These are phyloP conservation scores for Emericellopsis terricola DNA, from an alignment of 495 filamentous ascomycete species.

Conservation along the genomic window DNA sequence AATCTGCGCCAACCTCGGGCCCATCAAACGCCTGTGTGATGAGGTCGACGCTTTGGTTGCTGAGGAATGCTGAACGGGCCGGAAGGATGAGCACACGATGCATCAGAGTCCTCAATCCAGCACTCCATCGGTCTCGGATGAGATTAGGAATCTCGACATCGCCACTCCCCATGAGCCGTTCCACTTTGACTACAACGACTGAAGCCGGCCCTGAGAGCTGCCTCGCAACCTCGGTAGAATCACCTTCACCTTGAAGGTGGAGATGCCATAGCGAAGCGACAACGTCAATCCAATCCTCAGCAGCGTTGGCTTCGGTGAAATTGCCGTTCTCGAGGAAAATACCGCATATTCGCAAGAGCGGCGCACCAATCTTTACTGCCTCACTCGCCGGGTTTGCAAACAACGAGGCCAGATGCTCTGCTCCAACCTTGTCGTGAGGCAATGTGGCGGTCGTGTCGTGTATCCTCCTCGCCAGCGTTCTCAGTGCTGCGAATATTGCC, in stretches of 20 bases:
- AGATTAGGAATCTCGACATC: constrained; percentile 7
- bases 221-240: constrained; percentile 20
- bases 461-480: constrained; percentile 12
- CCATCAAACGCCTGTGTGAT: constrained; percentile 15
- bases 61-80: constrained; percentile 36
- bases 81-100: constrained; percentile 56
- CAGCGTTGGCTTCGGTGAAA: constrained; percentile 6
- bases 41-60: constrained; percentile 16
- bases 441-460: constrained; percentile 7
- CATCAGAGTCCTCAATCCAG: constrained; percentile 40
- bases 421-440: constrained; percentile 16
- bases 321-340: constrained; percentile 9
- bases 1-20: too few species aligned
- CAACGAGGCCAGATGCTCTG: constrained; percentile 28
- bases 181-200: constrained; percentile 17
- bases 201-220: constrained; percentile 14
- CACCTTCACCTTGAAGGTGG: constrained; percentile 18
- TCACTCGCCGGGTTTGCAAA: constrained; percentile 23
- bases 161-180: constrained; percentile 7
- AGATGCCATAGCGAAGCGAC: constrained; percentile 22
- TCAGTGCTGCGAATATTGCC: constrained; percentile 18
- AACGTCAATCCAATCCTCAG: constrained; percentile 20
- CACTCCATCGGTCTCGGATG: constrained; percentile 11
- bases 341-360: constrained; percentile 18
- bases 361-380: constrained; percentile 15